phyloP scores from a whole-genome alignment of 257 asterid species.

The Petrea volubilis region DNA sequence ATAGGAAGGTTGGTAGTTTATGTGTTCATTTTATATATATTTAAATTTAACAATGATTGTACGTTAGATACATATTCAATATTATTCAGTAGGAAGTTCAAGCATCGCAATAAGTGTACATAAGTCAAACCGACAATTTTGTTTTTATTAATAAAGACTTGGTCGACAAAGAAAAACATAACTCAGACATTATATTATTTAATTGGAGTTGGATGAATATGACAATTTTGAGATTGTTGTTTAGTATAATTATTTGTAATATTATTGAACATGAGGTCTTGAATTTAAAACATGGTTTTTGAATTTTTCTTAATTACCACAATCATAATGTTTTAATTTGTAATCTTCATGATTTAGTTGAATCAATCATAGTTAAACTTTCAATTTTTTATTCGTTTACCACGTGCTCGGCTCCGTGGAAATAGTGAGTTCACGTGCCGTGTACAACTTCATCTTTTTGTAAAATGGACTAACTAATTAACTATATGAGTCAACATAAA shows the following conservation, averaged over 20 bases:
- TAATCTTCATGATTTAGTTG: neutral
- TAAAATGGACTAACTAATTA: neutral
- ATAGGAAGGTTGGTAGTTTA: too few species aligned
- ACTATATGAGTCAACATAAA: too few species aligned
- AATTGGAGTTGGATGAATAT: neutral
- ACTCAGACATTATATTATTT: neutral
- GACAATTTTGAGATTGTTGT: neutral
- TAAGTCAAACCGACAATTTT: too few species aligned
- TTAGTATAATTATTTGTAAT: neutral
- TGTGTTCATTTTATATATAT: too few species aligned
- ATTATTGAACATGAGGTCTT: neutral
- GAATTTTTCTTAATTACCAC: neutral
- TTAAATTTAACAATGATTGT: too few species aligned
- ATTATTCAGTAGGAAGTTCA: neutral
- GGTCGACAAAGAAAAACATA: too few species aligned
- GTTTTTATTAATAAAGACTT: too few species aligned
- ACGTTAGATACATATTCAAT: neutral
- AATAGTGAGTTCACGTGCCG: constrained; percentile 9
- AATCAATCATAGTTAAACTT: neutral
- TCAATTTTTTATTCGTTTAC: neutral
- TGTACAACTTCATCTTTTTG: neutral
- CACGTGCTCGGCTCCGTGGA: constrained; percentile 20
- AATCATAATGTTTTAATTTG: neutral
- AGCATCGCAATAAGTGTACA: neutral
- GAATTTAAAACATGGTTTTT: neutral